phyloP scores from a whole-genome alignment of 202 grass and related monocot genomes.

The Schoenoplectus tabernaemontani region DNA sequence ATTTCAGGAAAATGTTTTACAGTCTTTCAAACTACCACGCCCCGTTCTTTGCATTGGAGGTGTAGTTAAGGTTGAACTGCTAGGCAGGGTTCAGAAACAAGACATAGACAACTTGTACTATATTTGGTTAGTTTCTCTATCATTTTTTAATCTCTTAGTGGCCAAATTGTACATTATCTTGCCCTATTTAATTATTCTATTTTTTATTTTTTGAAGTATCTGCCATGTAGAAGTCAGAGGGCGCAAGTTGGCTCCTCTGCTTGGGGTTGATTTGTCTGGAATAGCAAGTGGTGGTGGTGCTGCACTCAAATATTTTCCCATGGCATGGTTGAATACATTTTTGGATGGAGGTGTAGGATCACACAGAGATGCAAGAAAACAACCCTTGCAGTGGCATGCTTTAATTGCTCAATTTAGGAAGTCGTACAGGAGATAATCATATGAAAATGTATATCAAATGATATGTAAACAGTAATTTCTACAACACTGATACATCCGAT shows the following conservation, averaged over 20 bases:
- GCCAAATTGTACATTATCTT: not conserved
- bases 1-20: conserved; percentile 54
- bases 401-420: not conserved
- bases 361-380: not conserved
- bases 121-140: conserved; percentile 46
- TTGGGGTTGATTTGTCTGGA: conserved; percentile 13
- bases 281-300: not conserved
- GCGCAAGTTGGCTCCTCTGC: conserved; percentile 24
- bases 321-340: not conserved
- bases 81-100: conserved; percentile 64
- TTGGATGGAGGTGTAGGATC: not conserved
- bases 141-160: not conserved
- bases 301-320: conserved; percentile 35
- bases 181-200: not conserved
- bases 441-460: not conserved
- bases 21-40: conserved; percentile 54
- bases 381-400: not conserved
- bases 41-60: conserved; percentile 67
- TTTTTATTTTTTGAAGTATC: not conserved
- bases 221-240: conserved; percentile 40
- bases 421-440: not conserved
- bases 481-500: not conserved
- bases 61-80: conserved; percentile 61
- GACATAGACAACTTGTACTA: conserved; percentile 49
- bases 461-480: not conserved